Conservation (phyloP, 306 rosid species). For the Quercus glauca region DNA sequence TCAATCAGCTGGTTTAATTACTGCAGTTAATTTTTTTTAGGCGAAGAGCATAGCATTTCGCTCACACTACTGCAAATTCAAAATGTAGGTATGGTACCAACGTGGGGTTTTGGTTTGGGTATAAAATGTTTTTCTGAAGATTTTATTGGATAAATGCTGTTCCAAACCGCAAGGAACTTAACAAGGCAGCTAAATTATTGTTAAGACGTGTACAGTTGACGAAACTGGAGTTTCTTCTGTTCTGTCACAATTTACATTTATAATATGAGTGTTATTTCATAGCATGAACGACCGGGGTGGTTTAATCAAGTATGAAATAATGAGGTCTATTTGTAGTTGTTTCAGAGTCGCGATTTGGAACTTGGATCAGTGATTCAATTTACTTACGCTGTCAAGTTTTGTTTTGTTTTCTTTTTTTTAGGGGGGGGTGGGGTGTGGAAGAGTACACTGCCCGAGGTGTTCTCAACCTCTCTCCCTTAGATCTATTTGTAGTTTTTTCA, state of each 20-base stretch:
- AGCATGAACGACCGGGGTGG: no score
- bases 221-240: background rate
- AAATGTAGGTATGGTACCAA: slow-evolving; percentile 25
- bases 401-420: no score
- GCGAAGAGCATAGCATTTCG: slow-evolving; percentile 22
- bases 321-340: no score
- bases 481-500: no score
- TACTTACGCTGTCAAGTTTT: no score
- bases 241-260: background rate
- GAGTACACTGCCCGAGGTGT: no score
- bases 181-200: background rate
- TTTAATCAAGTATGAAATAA: no score
- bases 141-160: background rate
- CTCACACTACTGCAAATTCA: slow-evolving; percentile 23
- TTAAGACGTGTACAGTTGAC: background rate
- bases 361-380: no score
- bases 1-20: slow-evolving; percentile 38
- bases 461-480: no score
- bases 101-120: background rate
- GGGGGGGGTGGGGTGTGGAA: no score
- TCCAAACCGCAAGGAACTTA: background rate
- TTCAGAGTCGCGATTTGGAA: no score
- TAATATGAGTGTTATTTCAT: background rate
- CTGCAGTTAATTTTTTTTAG: slow-evolving; percentile 20
- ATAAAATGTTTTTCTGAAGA: background rate